These are phyloP conservation scores for Acarospora socialis DNA, from an alignment of 2,329 filamentous ascomycete species.

Conservation along the genomic window DNA sequence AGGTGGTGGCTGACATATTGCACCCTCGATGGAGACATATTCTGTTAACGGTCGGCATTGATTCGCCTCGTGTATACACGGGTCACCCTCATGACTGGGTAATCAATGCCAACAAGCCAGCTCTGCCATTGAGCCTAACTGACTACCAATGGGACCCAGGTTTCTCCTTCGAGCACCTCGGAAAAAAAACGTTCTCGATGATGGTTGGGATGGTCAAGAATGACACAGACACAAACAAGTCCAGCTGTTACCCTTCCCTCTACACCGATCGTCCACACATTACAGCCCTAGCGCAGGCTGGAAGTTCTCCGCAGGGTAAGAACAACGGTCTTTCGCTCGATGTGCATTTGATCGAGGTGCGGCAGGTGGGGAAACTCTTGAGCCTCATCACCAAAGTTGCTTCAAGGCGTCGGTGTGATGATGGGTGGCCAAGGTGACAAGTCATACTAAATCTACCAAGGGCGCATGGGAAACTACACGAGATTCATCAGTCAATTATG, in stretches of 20 bases:
- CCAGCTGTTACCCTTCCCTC: slow-evolving; percentile 39
- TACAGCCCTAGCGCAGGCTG: slow-evolving; percentile 33
- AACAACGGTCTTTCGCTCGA: slow-evolving; percentile 40
- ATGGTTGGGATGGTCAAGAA: slow-evolving; percentile 2
- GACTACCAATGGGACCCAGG: slow-evolving; percentile 34
- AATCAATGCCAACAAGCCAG: slow-evolving; percentile 30
- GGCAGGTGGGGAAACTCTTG: slow-evolving; percentile 42
- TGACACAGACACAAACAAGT: slow-evolving; percentile 29
- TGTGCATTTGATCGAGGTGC: slow-evolving; percentile 37
- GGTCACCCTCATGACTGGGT: slow-evolving; percentile 42
- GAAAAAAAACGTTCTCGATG: slow-evolving; percentile 4
- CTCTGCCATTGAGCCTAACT: slow-evolving; percentile 31
- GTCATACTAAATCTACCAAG: slow-evolving; percentile 45
- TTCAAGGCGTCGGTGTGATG: slow-evolving; percentile 42
- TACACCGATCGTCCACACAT: slow-evolving; percentile 32
- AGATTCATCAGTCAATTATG: slow-evolving; percentile 47
- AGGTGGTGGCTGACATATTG: slow-evolving; percentile 39
- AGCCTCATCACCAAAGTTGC: slow-evolving; percentile 39
- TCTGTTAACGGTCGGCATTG: slow-evolving; percentile 33
- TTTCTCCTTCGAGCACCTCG: slow-evolving; percentile 34
- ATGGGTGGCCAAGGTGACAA: slow-evolving; percentile 25
- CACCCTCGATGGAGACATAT: slow-evolving; percentile 41
- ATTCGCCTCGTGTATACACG: slow-evolving; percentile 26
- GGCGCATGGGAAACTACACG: slow-evolving; percentile 41
- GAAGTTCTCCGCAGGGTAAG: slow-evolving; percentile 39